Evolutionary conservation across 2,329 filamentous ascomycete species (phyloP).

Genomic region (Penicillium sp.): DNA sequence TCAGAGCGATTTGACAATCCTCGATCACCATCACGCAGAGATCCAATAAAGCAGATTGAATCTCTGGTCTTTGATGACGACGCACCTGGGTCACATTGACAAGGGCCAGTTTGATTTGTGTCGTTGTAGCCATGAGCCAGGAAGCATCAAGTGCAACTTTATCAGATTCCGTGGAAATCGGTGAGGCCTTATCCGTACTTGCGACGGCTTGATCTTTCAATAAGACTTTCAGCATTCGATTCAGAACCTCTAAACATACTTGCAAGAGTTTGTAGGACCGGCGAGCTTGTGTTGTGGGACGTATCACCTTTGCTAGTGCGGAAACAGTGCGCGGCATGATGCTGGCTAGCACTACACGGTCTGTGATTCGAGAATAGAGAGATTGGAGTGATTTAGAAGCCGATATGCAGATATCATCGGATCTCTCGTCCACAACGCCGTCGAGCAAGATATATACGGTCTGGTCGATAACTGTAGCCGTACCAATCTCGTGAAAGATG

Average conservation of each 20-base stretch:
- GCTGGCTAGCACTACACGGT: slow-evolving; percentile 76
- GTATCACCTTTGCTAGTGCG: slow-evolving; percentile 75
- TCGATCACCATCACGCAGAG: slow-evolving; percentile 79
- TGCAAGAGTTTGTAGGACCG: slow-evolving; percentile 69
- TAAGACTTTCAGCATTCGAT: slow-evolving; percentile 51
- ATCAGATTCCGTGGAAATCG: slow-evolving; percentile 40
- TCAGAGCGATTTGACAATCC: slow-evolving; percentile 75
- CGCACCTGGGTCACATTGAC: slow-evolving; percentile 77
- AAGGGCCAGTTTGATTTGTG: slow-evolving; percentile 83
- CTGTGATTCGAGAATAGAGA: slow-evolving; percentile 68
- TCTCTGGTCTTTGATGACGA: slow-evolving; percentile 70
- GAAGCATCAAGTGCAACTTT: slow-evolving; percentile 53
- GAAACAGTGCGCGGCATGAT: slow-evolving; percentile 91
- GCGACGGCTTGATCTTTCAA: slow-evolving; percentile 52
- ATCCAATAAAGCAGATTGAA: slow-evolving; percentile 69
- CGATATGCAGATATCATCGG: slow-evolving; percentile 71
- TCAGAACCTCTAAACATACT: slow-evolving; percentile 65
- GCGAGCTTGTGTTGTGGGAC: slow-evolving; percentile 68
- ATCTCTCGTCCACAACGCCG: slow-evolving; percentile 68
- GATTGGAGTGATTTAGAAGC: slow-evolving; percentile 69
- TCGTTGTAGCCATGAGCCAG: slow-evolving; percentile 81
- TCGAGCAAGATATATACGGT: slow-evolving; percentile 81
- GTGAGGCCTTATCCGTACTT: slow-evolving; percentile 26
- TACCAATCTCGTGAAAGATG: slow-evolving; percentile 59
- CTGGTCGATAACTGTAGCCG: slow-evolving; percentile 81